A percentile compares a stretch with the other conserved stretches of the same genome.
Evolutionary conservation across 2,329 filamentous ascomycete genomes (phyloP).

Genomic region (Coleophoma eucalyptorum): DNA sequence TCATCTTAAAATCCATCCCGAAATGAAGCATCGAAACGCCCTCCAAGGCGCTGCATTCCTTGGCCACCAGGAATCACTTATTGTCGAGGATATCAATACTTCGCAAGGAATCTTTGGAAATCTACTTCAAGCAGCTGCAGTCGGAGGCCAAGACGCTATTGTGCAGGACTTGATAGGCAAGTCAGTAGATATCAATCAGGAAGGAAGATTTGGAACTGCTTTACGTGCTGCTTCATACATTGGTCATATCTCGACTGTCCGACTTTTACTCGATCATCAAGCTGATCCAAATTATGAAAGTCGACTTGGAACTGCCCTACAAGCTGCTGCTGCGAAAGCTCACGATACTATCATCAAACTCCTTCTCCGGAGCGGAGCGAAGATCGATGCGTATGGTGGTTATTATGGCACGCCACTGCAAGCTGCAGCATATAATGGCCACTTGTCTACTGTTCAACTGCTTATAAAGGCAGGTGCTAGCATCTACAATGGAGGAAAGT

Average conservation of each 20-base stretch:
- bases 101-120: neutral
- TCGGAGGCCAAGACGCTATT: neutral
- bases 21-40: no score
- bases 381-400: neutral
- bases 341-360: neutral
- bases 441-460: neutral
- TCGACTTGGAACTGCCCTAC: neutral
- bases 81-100: neutral
- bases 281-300: neutral
- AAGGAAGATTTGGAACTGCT: neutral
- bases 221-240: neutral
- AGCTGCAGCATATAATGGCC: neutral
- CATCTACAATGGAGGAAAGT: neutral
- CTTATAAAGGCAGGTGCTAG: neutral
- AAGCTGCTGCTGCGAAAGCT: neutral
- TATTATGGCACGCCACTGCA: neutral
- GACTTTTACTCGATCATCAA: neutral
- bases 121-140: neutral
- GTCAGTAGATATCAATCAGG: neutral
- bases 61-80: no score
- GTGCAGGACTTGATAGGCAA: neutral
- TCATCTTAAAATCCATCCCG: no score
- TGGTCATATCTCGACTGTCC: neutral
- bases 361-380: neutral
- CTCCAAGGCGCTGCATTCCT: no score